Base-by-base conservation (phyloP, 2,329 filamentous ascomycete species). In the Leptographium procerum region DNA sequence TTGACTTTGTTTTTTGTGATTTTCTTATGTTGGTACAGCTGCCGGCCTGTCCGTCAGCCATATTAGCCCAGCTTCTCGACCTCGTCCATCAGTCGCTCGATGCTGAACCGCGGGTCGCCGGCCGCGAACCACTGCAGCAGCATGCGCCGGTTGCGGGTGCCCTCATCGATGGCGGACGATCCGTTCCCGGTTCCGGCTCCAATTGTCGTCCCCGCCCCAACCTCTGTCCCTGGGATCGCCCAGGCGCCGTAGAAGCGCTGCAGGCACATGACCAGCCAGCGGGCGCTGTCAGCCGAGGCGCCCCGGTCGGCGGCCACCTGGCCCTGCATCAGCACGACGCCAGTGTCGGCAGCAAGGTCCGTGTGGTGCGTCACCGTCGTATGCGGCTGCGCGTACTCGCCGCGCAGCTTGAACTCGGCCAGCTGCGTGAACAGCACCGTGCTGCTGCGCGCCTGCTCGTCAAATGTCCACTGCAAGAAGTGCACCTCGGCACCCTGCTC, bases 381-480 rank as follows among this genome's bases (percentile, higher is more conserved):
- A 69, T 99, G 94, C 52, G 94, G 91, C 71, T 87, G 84, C 51
- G 90, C 90, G 68, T 85, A 99, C 71, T 96, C 89, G 56, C 91
- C 91, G 56, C 92, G 81, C 59, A 89, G 75, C 77, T 97, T 96
- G 76, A 88, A 99, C 70, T 96, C 90, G 19, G 89, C 92, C 34
- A 99, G 79, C 68, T 94, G 88, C 0, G 94, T 99, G 74, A 99
- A 97, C 36, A 99, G 84, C 7, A 97, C 86, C 0, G 87, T 89
- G 60, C 81, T 83, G 57, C 56, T 26, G 47, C 47, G 16, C 29
- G 50, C 16, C 45, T 33, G 31, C 34, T 36, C 55, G 61, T 95
- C 91, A 72, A 96, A 96, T 0, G 88, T 88, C 90, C 95, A 99
- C 73, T 99, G 92, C 62, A 99, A 73, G 71, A 95, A 96, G 73